Conservation (phyloP, 2,329 filamentous ascomycete genomes). For the Colletotrichum scovillei region DNA sequence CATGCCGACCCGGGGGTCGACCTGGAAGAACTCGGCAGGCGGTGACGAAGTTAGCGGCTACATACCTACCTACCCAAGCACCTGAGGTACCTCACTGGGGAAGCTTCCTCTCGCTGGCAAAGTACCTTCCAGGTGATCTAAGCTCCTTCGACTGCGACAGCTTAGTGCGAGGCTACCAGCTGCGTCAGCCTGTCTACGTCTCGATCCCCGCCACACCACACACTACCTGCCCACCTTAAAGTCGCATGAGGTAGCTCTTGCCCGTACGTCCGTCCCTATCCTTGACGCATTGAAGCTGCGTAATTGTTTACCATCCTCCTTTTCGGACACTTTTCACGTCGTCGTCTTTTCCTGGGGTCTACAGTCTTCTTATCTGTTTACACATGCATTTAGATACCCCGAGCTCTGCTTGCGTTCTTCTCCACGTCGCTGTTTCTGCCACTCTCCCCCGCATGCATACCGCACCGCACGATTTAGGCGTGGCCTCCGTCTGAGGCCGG, state of each 20-base stretch:
- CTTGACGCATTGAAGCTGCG: slow-evolving; percentile 26
- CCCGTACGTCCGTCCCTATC: slow-evolving; percentile 6
- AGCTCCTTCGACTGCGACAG: not conserved
- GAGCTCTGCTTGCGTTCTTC: not conserved
- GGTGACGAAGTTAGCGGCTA: not conserved
- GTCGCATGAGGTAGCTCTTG: slow-evolving; percentile 9
- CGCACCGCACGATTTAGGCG: not conserved
- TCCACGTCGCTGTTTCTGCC: not conserved
- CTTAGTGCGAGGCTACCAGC: slow-evolving; percentile 20
- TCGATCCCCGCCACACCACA: slow-evolving; percentile 23
- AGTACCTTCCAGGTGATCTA: not conserved
- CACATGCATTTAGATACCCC: slow-evolving; percentile 24
- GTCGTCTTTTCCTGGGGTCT: not conserved
- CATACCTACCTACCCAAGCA: not conserved
- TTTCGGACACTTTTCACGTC: slow-evolving; percentile 9
- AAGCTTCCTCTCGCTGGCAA: not conserved
- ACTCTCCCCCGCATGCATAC: not conserved
- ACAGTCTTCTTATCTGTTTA: not conserved
- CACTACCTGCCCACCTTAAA: slow-evolving; percentile 18
- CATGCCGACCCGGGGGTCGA: slow-evolving; percentile 4
- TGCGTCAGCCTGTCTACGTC: slow-evolving; percentile 33
- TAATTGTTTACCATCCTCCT: slow-evolving; percentile 13
- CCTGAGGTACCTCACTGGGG: not conserved
- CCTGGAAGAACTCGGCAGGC: not conserved
- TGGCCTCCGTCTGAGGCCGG: not conserved